Base-by-base conservation (phyloP, 257 asterid species). In the Paulownia fortunei region DNA sequence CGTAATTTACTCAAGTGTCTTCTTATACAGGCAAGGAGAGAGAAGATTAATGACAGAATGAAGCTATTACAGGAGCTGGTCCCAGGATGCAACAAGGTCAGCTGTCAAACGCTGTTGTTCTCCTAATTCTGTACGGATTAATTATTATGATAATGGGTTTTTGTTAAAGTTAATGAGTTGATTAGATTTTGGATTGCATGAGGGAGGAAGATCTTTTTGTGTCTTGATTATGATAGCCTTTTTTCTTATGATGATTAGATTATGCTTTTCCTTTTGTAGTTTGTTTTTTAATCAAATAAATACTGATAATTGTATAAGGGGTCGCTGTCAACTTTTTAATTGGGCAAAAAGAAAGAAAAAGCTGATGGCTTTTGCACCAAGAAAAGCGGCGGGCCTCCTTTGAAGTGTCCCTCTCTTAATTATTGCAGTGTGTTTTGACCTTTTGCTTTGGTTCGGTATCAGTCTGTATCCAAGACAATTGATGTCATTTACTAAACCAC, bases 61-160 rank as follows among this genome's bases (percentile, higher is more conserved):
- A 95, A 93, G 89, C 90, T 93, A 46, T 80, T 95, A 37, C 99
- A 92, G 71, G 98, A 95, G 76, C 94, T 95, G 91, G 99, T 93
- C 94, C 99, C 99, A 4, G 99, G 99, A 72, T 95, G 99, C 86
- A 86, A 87, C 84, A 95, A 95, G 99, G 99, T 94, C 55, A 78
- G 97, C 80, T 79, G 83, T 87, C 85, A 74, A 65, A 63, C 34
- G 6, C 68, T 26, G 69, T 47, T 46, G 32, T 27, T 36, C 60
- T 63, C 30, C 76, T 60, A 47, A 41, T 42, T 51, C 56, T 5
- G 30, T 73, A 34, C 37, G 77, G 52, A 59, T 60, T 69, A 63
- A 73, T 44, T 52, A 18, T 18, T 41, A 36, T 19, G 42, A 68
- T 66, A 83, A 66, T 72, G 71, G 49, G 24, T 49, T 39, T 49